These are phyloP conservation scores for Candida arabinofermentans DNA, from an alignment of 805 yeast species.

Conservation along the genomic window DNA sequence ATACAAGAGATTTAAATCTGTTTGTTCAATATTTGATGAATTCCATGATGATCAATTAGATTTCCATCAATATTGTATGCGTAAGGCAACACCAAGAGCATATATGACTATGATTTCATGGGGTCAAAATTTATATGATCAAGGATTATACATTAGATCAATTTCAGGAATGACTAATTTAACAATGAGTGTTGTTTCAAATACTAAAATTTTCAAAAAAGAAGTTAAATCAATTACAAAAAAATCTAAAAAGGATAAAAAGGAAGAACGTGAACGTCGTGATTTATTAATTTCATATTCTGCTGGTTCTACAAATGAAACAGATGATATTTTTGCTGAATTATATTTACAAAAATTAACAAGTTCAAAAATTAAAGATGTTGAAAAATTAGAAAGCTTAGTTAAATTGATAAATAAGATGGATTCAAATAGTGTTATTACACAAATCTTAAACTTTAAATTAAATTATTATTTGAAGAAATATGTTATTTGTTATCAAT, in stretches of 20 bases:
- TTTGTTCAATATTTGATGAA: slow-evolving; percentile 63
- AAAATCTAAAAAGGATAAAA: slow-evolving; percentile 49
- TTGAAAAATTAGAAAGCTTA: slow-evolving; percentile 35
- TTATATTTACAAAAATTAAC: slow-evolving; percentile 28
- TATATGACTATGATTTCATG: slow-evolving; percentile 74
- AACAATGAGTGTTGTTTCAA: slow-evolving; percentile 40
- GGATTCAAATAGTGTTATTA: slow-evolving; percentile 38
- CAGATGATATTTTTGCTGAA: slow-evolving; percentile 57
- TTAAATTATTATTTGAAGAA: slow-evolving; percentile 36
- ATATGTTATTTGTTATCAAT: slow-evolving; percentile 43
- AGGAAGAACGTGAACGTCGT: slow-evolving; percentile 50
- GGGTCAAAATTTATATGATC: slow-evolving; percentile 71
- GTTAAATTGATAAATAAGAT: slow-evolving; percentile 33
- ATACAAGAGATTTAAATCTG: slow-evolving; percentile 68
- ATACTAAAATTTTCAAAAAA: slow-evolving; percentile 17
- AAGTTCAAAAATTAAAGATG: slow-evolving; percentile 28
- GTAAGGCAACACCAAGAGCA: slow-evolving; percentile 86
- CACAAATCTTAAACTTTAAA: slow-evolving; percentile 28
- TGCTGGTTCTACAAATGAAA: slow-evolving; percentile 37
- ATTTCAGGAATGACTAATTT: slow-evolving; percentile 59
- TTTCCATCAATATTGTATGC: slow-evolving; percentile 88
- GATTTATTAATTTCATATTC: slow-evolving; percentile 47
- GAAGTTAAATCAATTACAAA: slow-evolving; percentile 11
- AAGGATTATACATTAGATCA: slow-evolving; percentile 71
- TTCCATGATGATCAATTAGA: slow-evolving; percentile 85